phyloP scores from a whole-genome alignment of 768 basidiomycete genomes.

The Hygrophoropsis aurantiaca region DNA sequence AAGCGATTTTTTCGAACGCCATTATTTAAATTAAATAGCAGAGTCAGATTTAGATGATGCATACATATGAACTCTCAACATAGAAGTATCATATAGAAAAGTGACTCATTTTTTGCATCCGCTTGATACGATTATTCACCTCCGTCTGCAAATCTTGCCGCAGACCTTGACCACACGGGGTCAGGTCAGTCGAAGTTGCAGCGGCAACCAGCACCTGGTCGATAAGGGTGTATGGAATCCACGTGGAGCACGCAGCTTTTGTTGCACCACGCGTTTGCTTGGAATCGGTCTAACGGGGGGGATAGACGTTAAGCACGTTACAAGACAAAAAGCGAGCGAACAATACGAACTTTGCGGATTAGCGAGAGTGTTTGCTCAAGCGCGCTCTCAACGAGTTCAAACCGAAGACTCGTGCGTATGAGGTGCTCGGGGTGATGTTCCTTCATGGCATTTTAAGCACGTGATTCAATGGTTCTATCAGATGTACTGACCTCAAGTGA shows the following conservation, averaged over 20 bases:
- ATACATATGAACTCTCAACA: too few species aligned
- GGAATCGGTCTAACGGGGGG: constrained; percentile 46
- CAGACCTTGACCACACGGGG: constrained; percentile 38
- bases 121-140: constrained; percentile 62
- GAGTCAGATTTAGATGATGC: too few species aligned
- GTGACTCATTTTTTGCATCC: constrained; percentile 64
- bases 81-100: constrained; percentile 23
- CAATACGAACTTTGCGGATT: constrained; percentile 62
- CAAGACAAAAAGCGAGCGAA: constrained; percentile 9
- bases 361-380: constrained; percentile 70
- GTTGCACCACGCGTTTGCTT: constrained; percentile 51
- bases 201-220: constrained; percentile 78
- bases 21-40: not conserved
- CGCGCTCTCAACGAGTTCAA: constrained; percentile 77
- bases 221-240: constrained; percentile 82
- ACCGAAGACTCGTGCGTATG: constrained; percentile 74
- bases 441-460: constrained; percentile 30
- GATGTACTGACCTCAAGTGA: constrained; percentile 59
- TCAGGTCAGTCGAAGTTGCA: constrained; percentile 49
- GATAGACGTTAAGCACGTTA: constrained; percentile 7
- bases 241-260: constrained; percentile 60
- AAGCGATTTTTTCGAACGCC: not conserved
- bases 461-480: constrained; percentile 1
- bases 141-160: constrained; percentile 57
- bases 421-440: constrained; percentile 81